Percentiles rank a stretch among this genome's conserved stretches.
phyloP scores from a whole-genome alignment of 768 basidiomycete species.

The Epithele typhae region DNA sequence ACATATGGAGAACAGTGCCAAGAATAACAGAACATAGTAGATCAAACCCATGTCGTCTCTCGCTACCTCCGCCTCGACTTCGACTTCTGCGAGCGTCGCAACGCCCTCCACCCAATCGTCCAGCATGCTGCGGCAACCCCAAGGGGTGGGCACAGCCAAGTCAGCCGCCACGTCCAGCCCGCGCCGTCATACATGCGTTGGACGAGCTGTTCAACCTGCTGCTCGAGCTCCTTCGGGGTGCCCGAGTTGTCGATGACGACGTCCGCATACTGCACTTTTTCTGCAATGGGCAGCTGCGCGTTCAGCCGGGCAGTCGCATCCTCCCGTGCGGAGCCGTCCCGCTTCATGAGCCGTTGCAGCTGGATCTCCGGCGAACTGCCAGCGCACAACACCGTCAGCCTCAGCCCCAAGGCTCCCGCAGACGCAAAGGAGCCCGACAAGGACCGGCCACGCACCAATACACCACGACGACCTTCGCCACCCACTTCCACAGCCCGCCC shows the following conservation, averaged over 20 bases:
- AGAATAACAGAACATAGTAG: too few species aligned
- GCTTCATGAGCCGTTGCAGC: slow-evolving; percentile 72
- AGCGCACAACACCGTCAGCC: too few species aligned
- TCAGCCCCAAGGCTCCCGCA: too few species aligned
- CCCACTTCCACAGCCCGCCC: slow-evolving; percentile 77
- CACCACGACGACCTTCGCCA: slow-evolving; percentile 82
- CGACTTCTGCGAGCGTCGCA: slow-evolving; percentile 17
- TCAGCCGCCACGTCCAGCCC: slow-evolving; percentile 58
- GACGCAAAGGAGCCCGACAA: too few species aligned
- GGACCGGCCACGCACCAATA: slow-evolving; percentile 63
- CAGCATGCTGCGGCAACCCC: slow-evolving; percentile 45
- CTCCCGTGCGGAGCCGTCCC: slow-evolving; percentile 60
- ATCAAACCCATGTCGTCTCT: too few species aligned
- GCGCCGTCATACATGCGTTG: slow-evolving; percentile 36
- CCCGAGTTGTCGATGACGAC: slow-evolving; percentile 88
- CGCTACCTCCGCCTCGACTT: slow-evolving; percentile 5
- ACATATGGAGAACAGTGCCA: neutral
- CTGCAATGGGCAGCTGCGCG: slow-evolving; percentile 74
- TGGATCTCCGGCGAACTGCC: slow-evolving; percentile 81
- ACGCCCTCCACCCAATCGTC: slow-evolving; percentile 33
- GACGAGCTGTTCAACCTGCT: slow-evolving; percentile 45
- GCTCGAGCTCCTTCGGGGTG: slow-evolving; percentile 57
- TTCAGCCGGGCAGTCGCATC: slow-evolving; percentile 73
- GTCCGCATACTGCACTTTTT: slow-evolving; percentile 84
- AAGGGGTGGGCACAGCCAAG: slow-evolving; percentile 56